Percentiles rank a stretch among this genome's conserved stretches.
These are phyloP conservation scores for Fusarium camptoceras DNA, from an alignment of 2,329 filamentous ascomycete genomes.

Conservation along the genomic window DNA sequence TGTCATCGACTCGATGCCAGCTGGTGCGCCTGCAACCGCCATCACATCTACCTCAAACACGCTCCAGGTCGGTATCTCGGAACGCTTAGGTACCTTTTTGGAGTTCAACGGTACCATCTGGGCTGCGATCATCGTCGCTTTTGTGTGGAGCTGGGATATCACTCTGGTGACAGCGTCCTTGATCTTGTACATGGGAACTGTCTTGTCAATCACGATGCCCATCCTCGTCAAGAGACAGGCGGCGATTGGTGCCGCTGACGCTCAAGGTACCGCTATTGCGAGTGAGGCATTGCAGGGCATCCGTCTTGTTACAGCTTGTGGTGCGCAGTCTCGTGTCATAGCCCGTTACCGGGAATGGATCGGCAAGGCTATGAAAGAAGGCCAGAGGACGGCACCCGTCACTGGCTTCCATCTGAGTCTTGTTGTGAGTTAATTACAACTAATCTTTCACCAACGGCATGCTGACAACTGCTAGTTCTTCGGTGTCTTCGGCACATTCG, in stretches of 20 bases:
- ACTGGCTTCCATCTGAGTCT: conserved; percentile 32
- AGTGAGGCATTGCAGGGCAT: conserved; percentile 58
- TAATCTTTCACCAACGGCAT: fast-evolving
- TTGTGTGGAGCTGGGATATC: conserved; percentile 64
- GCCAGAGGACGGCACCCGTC: conserved; percentile 48
- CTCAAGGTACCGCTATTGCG: conserved; percentile 56
- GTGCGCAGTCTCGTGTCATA: conserved; percentile 54
- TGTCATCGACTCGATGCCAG: conserved; percentile 61
- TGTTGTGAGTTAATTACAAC: conserved; percentile 9
- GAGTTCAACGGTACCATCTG: conserved; percentile 57
- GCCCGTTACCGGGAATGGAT: conserved; percentile 55
- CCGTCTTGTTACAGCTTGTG: conserved; percentile 58
- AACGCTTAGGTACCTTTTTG: conserved; percentile 60
- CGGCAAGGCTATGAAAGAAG: conserved; percentile 51
- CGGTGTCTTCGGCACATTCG: conserved; percentile 52
- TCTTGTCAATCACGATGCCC: conserved; percentile 46
- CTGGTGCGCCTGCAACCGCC: conserved; percentile 63
- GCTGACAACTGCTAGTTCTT: conserved; percentile 45
- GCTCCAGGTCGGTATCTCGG: conserved; percentile 66
- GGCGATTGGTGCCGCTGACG: conserved; percentile 39
- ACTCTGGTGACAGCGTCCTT: conserved; percentile 63
- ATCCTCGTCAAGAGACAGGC: conserved; percentile 37
- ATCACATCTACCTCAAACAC: conserved; percentile 66
- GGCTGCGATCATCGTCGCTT: conserved; percentile 62
- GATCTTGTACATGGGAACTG: conserved; percentile 56